Conservation (phyloP, 2,329 filamentous ascomycete species). For the Claviceps sp. region DNA sequence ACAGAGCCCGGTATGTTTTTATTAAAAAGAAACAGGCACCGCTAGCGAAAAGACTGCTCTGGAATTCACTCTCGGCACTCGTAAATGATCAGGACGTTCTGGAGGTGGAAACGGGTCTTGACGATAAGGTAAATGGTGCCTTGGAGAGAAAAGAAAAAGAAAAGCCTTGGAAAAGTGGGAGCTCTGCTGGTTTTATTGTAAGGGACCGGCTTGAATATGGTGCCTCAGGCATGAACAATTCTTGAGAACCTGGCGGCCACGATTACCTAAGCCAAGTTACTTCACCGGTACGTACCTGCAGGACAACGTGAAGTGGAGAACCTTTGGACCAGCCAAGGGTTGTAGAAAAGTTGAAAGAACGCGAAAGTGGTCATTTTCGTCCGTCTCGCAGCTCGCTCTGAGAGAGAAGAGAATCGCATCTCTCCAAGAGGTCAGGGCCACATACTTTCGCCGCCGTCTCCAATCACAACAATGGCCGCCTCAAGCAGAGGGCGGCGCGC, state of each 20-base stretch:
- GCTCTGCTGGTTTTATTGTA: conserved; percentile 10
- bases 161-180: background rate
- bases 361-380: conserved; percentile 1
- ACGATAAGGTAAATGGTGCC: conserved; percentile 92
- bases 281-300: background rate
- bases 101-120: conserved; percentile 55
- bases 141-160: conserved; percentile 20
- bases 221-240: conserved; percentile 15
- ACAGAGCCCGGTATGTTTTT: conserved; percentile 60
- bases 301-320: background rate
- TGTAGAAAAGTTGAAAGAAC: conserved; percentile 12
- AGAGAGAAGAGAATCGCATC: conserved; percentile 2
- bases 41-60: conserved; percentile 94
- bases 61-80: conserved; percentile 65
- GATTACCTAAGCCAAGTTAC: background rate
- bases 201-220: background rate
- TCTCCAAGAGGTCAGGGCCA: conserved; percentile 5
- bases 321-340: background rate
- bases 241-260: too few species aligned
- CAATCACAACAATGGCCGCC: conserved; percentile 28
- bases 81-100: conserved; percentile 83
- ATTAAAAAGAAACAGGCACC: conserved; percentile 55
- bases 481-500: conserved; percentile 43
- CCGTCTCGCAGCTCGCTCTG: background rate
- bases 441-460: background rate